phyloP scores from a whole-genome alignment of 2,329 filamentous ascomycete species.

The Microsporum ferrugineum region DNA sequence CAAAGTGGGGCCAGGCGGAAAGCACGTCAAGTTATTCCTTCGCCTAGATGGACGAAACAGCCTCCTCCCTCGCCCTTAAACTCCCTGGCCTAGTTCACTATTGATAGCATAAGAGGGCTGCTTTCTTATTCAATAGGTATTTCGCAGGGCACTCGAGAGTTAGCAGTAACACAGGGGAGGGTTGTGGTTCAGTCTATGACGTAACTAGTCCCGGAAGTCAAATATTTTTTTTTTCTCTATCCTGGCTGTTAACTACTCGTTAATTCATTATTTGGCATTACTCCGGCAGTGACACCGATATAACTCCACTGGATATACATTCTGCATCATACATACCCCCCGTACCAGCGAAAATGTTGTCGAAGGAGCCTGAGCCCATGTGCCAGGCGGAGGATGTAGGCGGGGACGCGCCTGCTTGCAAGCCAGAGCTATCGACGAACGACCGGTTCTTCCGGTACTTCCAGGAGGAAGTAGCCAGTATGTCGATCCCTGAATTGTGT shows the following conservation, averaged over 20 bases:
- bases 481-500: constrained; percentile 15
- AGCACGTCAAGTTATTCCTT: neutral
- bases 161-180: neutral
- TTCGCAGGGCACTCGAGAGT: neutral
- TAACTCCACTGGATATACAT: neutral
- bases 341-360: neutral
- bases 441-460: constrained; percentile 80
- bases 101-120: neutral
- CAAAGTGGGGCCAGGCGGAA: neutral
- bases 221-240: neutral
- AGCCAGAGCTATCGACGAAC: constrained; percentile 43
- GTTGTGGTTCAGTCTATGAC: neutral
- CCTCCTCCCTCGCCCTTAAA: neutral
- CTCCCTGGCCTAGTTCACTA: neutral
- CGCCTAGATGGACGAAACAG: neutral
- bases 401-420: constrained; percentile 21
- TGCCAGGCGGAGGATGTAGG: neutral
- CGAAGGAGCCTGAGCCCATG: neutral
- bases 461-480: constrained; percentile 61
- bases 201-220: neutral
- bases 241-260: neutral
- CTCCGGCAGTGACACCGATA: neutral
- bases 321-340: neutral
- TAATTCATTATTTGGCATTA: too few species aligned
- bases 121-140: too few species aligned